phyloP scores from a whole-genome alignment of 2,329 filamentous ascomycete species.

The Alternaria brassicicola region DNA sequence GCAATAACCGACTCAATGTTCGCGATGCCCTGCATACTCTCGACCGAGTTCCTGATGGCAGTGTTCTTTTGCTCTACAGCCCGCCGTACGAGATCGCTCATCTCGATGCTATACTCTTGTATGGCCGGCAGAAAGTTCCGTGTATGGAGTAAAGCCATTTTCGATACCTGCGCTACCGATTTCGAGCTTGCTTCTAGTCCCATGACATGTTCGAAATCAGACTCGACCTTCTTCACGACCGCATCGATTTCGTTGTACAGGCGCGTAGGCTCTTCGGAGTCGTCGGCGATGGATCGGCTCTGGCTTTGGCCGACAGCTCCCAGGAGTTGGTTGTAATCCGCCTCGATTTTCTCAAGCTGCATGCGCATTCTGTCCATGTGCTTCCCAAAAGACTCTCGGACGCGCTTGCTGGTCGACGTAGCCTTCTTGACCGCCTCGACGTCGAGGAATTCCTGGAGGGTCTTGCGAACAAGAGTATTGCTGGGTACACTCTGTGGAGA shows the following conservation, averaged over 20 bases:
- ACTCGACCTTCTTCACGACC: constrained; percentile 82
- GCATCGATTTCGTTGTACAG: constrained; percentile 85
- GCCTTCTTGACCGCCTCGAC: constrained; percentile 74
- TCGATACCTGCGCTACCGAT: constrained; percentile 65
- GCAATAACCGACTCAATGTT: constrained; percentile 77
- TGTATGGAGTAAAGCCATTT: constrained; percentile 68
- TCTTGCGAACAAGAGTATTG: constrained; percentile 33
- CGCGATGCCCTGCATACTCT: constrained; percentile 82
- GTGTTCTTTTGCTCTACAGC: constrained; percentile 68
- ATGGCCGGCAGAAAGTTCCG: constrained; percentile 67
- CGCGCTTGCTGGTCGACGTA: constrained; percentile 67
- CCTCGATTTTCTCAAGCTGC: constrained; percentile 50
- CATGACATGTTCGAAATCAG: constrained; percentile 80
- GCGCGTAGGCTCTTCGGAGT: constrained; percentile 68
- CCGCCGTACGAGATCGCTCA: constrained; percentile 60
- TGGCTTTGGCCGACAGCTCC: constrained; percentile 54
- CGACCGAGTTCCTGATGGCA: constrained; percentile 68
- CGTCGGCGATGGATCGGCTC: constrained; percentile 61
- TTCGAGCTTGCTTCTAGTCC: constrained; percentile 71
- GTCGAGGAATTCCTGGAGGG: constrained; percentile 68
- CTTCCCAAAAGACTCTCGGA: constrained; percentile 69
- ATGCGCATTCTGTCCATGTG: constrained; percentile 52
- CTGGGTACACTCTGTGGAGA: constrained; percentile 32
- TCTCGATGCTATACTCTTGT: constrained; percentile 62
- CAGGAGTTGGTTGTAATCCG: constrained; percentile 54